Conservation (phyloP, 129 eudicot genomes). For the Flaveria bidentis region DNA sequence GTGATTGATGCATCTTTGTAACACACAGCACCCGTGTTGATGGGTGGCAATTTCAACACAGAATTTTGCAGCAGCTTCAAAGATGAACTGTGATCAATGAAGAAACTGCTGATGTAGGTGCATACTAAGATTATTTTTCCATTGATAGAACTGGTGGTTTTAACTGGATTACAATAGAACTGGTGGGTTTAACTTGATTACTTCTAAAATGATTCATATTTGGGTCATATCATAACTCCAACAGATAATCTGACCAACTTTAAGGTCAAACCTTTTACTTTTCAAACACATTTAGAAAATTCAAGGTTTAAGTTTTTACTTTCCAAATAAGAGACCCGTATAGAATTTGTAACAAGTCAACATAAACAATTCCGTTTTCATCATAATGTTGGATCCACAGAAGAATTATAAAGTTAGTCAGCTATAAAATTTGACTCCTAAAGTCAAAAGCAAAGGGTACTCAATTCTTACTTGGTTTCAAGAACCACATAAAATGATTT, state of each 20-base stretch:
- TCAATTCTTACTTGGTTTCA: background rate
- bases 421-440: conserved; percentile 13
- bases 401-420: background rate
- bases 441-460: conserved; percentile 18
- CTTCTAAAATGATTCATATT: background rate
- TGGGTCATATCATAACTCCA: background rate
- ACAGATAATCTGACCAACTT: background rate
- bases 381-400: background rate
- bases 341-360: background rate
- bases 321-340: background rate
- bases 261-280: background rate
- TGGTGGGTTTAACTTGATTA: no score
- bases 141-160: background rate
- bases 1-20: conserved; percentile 76
- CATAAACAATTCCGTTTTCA: background rate
- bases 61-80: conserved; percentile 68
- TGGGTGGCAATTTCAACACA: conserved; percentile 88
- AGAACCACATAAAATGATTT: background rate
- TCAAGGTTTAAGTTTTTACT: background rate
- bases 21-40: conserved; percentile 87
- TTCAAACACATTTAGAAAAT: background rate
- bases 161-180: background rate
- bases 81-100: conserved; percentile 67
- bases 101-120: background rate
- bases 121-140: no score